Evolutionary conservation across 1,284 basidiomycete species (phyloP).

Genomic region (Neotropicomus parvogracilis): DNA sequence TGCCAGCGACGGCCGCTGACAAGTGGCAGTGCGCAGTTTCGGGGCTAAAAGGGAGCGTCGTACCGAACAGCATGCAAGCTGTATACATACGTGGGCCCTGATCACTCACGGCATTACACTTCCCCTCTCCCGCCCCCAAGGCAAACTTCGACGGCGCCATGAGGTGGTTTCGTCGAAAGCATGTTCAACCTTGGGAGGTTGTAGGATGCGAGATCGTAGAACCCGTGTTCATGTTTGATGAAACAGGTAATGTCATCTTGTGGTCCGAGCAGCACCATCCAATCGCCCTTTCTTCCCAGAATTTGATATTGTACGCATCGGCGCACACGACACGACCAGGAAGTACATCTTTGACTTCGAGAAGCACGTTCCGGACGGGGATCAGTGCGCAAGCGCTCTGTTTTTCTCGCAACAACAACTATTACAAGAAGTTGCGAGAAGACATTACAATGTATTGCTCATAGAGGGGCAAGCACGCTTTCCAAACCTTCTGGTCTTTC

Average conservation of each 20-base stretch:
- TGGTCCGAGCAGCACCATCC: constrained; percentile 9
- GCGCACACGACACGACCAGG: constrained; percentile 49
- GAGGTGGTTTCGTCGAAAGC: constrained; percentile 47
- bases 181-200: constrained; percentile 70
- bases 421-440: constrained; percentile 50
- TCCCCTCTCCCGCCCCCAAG: constrained; percentile 12
- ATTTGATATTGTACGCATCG: constrained; percentile 53
- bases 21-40: constrained; percentile 23
- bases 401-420: constrained; percentile 63
- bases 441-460: constrained; percentile 60
- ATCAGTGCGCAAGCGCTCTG: constrained; percentile 49
- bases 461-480: constrained; percentile 55
- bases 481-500: constrained; percentile 4
- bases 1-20: constrained; percentile 2
- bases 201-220: constrained; percentile 61
- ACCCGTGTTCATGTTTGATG: constrained; percentile 60
- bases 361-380: constrained; percentile 39
- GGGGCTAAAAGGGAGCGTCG: constrained; percentile 10
- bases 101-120: constrained; percentile 14
- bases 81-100: constrained; percentile 4
- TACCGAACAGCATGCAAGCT: constrained; percentile 15
- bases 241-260: constrained; percentile 52
- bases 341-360: constrained; percentile 63
- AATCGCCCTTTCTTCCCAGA: constrained; percentile 39
- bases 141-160: constrained; percentile 22